phyloP scores from a whole-genome alignment of 2,329 filamentous ascomycete genomes.

The Neonectria hederae region DNA sequence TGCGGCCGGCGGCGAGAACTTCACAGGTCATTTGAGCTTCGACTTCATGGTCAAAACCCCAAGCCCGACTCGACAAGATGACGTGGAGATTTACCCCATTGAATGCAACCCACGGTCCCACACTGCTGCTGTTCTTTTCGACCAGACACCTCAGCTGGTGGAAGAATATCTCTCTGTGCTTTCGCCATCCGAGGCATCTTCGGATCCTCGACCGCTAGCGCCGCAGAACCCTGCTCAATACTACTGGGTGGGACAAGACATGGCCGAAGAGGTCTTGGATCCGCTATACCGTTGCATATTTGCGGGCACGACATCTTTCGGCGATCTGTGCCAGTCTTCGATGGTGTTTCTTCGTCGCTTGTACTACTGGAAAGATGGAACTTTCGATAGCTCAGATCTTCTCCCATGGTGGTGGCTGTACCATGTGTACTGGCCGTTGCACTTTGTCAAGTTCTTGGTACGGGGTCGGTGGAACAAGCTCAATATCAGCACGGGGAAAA shows the following conservation, averaged over 20 bases:
- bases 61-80: not conserved
- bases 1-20: constrained; percentile 53
- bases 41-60: constrained; percentile 68
- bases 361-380: constrained; percentile 63
- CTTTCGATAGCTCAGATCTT: constrained; percentile 64
- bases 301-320: constrained; percentile 31
- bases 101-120: constrained; percentile 77
- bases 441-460: constrained; percentile 58
- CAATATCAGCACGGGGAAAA: constrained; percentile 70
- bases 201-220: constrained; percentile 28
- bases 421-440: constrained; percentile 64
- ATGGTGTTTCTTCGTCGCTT: constrained; percentile 49
- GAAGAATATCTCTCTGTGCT: constrained; percentile 63
- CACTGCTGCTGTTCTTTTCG: constrained; percentile 72
- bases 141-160: constrained; percentile 56
- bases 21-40: constrained; percentile 78
- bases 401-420: constrained; percentile 66
- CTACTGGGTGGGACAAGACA: constrained; percentile 76
- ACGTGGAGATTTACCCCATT: constrained; percentile 65
- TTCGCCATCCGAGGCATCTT: constrained; percentile 21
- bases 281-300: constrained; percentile 51
- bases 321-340: constrained; percentile 38
- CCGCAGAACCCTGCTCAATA: constrained; percentile 43
- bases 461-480: constrained; percentile 68
- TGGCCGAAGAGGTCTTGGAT: constrained; percentile 61